These are phyloP conservation scores for Paecilomyces niveus DNA, from an alignment of 2,329 filamentous ascomycete species.

Conservation along the genomic window DNA sequence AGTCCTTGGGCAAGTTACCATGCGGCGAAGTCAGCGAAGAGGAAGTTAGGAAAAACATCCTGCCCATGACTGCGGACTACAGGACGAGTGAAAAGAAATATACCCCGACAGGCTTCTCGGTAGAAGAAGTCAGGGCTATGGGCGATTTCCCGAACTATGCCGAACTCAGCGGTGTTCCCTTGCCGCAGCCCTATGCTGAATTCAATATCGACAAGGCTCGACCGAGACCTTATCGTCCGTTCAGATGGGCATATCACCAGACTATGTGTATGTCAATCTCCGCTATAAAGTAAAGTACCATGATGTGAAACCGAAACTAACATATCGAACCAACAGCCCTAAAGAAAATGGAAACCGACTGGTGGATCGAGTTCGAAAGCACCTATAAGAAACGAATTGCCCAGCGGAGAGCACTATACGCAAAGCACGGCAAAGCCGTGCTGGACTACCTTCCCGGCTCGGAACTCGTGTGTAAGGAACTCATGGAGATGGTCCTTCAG, in stretches of 20 bases:
- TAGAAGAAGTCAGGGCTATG: constrained; percentile 60
- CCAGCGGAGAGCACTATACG: constrained; percentile 60
- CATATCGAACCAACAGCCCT: constrained; percentile 48
- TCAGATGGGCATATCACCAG: constrained; percentile 80
- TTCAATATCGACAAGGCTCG: constrained; percentile 64
- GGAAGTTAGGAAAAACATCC: constrained; percentile 23
- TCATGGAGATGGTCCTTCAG: constrained; percentile 80
- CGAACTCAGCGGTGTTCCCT: constrained; percentile 63
- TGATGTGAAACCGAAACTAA: not conserved
- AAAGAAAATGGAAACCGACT: constrained; percentile 70
- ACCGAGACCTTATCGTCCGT: constrained; percentile 71
- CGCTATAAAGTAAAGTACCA: not conserved
- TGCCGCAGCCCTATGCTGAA: constrained; percentile 55
- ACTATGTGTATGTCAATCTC: constrained; percentile 67
- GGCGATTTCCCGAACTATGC: constrained; percentile 78
- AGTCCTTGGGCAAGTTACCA: constrained; percentile 8
- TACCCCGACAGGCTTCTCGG: constrained; percentile 63
- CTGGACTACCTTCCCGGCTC: constrained; percentile 65
- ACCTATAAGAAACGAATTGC: constrained; percentile 62
- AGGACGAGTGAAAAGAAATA: constrained; percentile 36
- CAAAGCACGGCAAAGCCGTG: constrained; percentile 56
- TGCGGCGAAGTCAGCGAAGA: constrained; percentile 21
- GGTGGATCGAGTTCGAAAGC: constrained; percentile 81
- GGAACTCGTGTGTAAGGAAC: constrained; percentile 72
- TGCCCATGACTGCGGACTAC: constrained; percentile 39